Conservation (phyloP, 2,329 filamentous ascomycete species). For the Teratosphaeria epicoccoides region DNA sequence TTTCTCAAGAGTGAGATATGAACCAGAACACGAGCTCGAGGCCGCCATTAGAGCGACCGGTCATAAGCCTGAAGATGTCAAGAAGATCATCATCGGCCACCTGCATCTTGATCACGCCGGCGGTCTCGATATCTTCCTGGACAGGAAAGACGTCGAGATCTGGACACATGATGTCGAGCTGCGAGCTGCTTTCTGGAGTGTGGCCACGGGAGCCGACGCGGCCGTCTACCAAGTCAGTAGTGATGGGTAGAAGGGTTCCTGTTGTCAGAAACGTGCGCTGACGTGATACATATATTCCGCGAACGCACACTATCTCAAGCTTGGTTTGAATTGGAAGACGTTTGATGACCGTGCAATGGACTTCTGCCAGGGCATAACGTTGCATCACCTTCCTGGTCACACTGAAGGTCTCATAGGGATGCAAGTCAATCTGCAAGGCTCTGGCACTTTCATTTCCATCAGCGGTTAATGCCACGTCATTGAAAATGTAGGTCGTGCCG, state of each 20-base stretch:
- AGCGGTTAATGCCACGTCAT: slow-evolving; percentile 29
- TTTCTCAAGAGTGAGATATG: slow-evolving; percentile 25
- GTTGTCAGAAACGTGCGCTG: too few relatives aligned
- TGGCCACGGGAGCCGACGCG: slow-evolving; percentile 26
- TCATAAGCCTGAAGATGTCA: slow-evolving; percentile 25
- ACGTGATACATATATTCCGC: too few relatives aligned
- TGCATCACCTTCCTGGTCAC: slow-evolving; percentile 29
- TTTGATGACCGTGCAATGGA: slow-evolving; percentile 27
- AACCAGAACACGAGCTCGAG: slow-evolving; percentile 25
- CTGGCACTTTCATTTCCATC: slow-evolving; percentile 26
- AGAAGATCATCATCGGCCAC: slow-evolving; percentile 29
- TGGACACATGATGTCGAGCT: slow-evolving; percentile 28
- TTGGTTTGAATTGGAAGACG: slow-evolving; percentile 28
- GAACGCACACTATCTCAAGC: slow-evolving; percentile 26
- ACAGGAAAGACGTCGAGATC: slow-evolving; percentile 26
- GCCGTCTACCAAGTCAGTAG: slow-evolving; percentile 26
- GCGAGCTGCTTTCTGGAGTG: slow-evolving; percentile 24
- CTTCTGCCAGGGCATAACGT: slow-evolving; percentile 27
- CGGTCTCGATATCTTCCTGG: slow-evolving; percentile 25
- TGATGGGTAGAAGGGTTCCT: too few relatives aligned
- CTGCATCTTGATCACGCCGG: slow-evolving; percentile 28
- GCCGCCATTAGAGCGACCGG: slow-evolving; percentile 26
- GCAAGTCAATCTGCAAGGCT: slow-evolving; percentile 27
- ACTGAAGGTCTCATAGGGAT: slow-evolving; percentile 27
- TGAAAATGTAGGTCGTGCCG: slow-evolving; percentile 20